Evolutionary conservation across 495 filamentous ascomycete genomes (phyloP).

Genomic region (Aspergillus kassunensis): DNA sequence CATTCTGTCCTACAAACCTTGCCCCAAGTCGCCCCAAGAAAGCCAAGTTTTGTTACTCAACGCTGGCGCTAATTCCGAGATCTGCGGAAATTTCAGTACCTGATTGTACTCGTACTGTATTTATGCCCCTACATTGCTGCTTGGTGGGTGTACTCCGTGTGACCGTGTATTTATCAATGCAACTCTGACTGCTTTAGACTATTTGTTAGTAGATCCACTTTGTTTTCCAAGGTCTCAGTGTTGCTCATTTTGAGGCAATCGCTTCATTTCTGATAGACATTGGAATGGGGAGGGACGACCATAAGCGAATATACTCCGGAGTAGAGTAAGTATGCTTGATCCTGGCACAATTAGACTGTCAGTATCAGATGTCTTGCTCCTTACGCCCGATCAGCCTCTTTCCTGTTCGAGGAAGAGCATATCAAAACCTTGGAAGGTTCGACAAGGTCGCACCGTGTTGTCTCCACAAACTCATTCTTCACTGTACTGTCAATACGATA

Average conservation of each 20-base stretch:
- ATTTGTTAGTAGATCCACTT: too few species aligned
- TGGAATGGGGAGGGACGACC: too few species aligned
- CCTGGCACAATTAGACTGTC: too few species aligned
- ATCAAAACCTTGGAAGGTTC: background rate
- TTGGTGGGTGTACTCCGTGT: background rate
- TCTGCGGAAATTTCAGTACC: conserved; percentile 3
- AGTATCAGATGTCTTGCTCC: too few species aligned
- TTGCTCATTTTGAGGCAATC: too few species aligned
- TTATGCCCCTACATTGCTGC: background rate
- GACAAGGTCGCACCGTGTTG: background rate
- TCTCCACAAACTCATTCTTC: conserved; percentile 9
- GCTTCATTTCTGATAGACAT: too few species aligned
- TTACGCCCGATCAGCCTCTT: background rate
- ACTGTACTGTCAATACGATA: conserved; percentile 18
- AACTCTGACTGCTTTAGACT: too few species aligned
- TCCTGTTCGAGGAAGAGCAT: background rate
- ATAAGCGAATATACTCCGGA: too few species aligned
- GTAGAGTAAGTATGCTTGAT: too few species aligned
- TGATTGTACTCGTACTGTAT: conserved; percentile 3
- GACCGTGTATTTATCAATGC: conserved; percentile 14
- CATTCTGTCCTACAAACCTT: background rate
- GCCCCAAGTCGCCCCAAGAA: conserved; percentile 3
- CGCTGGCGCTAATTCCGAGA: conserved; percentile 8
- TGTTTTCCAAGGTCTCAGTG: too few species aligned
- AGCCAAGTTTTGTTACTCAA: conserved; percentile 3